phyloP scores from a whole-genome alignment of 1,139 yeast genomes.

The Debaryomyces fabryi region DNA sequence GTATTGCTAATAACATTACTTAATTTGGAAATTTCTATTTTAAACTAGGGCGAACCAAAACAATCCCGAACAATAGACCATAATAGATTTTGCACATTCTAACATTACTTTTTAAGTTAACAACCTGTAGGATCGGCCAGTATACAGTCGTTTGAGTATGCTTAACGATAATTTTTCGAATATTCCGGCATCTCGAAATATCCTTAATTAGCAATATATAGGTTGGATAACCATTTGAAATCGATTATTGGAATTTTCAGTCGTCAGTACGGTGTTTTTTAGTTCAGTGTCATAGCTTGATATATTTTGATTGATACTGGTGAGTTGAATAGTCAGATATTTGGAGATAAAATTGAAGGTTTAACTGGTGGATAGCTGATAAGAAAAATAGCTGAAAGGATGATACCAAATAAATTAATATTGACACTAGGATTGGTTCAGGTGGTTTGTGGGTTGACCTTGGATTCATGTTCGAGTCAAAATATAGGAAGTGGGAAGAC shows the following conservation, averaged over 20 bases:
- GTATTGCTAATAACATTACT: conserved; percentile 6
- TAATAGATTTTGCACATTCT: background rate
- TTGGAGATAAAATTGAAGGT: conserved; percentile 4
- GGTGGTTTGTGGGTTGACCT: conserved; percentile 13
- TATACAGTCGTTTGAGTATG: background rate
- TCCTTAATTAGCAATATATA: background rate
- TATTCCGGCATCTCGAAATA: background rate
- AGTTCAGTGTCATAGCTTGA: background rate
- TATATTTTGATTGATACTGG: background rate
- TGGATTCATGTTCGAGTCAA: conserved; percentile 47
- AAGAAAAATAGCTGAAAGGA: background rate
- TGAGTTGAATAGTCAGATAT: background rate
- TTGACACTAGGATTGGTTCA: background rate
- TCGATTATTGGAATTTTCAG: background rate
- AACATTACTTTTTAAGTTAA: background rate
- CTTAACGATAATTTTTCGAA: background rate
- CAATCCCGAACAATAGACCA: background rate
- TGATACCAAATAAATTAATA: conserved; percentile 2
- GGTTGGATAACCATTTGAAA: background rate
- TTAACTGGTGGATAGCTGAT: background rate
- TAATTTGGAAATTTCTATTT: conserved; percentile 6
- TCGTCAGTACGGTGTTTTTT: background rate
- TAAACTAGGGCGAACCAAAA: conserved; percentile 1
- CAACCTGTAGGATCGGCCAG: background rate
- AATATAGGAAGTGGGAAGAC: conserved; percentile 36